phyloP scores from a whole-genome alignment of 1,139 yeast genomes.

The Ogataea hybrid region DNA sequence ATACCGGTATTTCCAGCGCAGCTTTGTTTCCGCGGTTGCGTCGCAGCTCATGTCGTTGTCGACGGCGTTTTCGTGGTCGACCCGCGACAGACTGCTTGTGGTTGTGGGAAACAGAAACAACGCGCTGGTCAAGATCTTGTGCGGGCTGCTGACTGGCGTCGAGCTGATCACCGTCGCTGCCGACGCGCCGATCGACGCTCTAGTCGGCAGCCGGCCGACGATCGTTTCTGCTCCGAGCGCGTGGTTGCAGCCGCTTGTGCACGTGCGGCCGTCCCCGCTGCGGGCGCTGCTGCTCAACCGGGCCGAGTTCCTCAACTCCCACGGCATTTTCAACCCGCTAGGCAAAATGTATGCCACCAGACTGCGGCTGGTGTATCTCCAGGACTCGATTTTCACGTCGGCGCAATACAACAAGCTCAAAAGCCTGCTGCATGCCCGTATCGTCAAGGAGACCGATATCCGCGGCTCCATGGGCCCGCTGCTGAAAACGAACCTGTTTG shows the following conservation, averaged over 20 bases:
- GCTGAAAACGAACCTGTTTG: conserved; percentile 57
- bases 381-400: conserved; percentile 25
- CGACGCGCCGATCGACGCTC: conserved; percentile 6
- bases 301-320: conserved; percentile 27
- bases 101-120: conserved; percentile 28
- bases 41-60: conserved; percentile 63
- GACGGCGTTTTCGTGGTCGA: conserved; percentile 38
- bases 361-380: conserved; percentile 23
- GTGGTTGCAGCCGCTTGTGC: conserved; percentile 10
- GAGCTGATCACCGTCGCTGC: conserved; percentile 13
- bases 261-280: background rate
- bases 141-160: conserved; percentile 27
- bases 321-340: conserved; percentile 39
- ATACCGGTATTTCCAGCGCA: conserved; percentile 51
- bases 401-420: conserved; percentile 43
- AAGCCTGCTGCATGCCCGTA: conserved; percentile 46
- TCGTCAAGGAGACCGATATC: conserved; percentile 51
- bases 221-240: conserved; percentile 23
- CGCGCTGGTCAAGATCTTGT: conserved; percentile 24
- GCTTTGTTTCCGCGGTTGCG: conserved; percentile 62
- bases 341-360: conserved; percentile 27
- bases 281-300: conserved; percentile 20
- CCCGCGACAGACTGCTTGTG: conserved; percentile 44
- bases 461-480: conserved; percentile 56
- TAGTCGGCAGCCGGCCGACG: conserved; percentile 18